These are phyloP conservation scores for Moesziomyces aphidis DNA, from an alignment of 1,284 basidiomycete species.

Conservation along the genomic window DNA sequence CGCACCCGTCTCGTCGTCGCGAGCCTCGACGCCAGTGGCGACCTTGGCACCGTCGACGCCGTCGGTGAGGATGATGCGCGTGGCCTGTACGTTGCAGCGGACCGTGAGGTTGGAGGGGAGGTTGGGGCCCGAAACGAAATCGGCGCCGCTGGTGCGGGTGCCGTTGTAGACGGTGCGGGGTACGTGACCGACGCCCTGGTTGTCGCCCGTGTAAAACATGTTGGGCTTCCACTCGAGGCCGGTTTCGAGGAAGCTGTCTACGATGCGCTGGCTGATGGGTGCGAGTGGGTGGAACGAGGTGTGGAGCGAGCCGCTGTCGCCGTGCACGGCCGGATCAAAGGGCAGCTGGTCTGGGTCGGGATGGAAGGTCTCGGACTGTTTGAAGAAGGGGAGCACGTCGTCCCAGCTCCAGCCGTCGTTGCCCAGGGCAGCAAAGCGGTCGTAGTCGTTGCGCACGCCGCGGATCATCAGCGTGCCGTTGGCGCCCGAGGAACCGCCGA, in stretches of 20 bases:
- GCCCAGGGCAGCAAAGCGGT: constrained; percentile 1
- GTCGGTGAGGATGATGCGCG: no score
- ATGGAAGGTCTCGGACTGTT: no score
- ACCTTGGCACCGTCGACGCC: neutral
- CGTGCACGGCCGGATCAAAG: constrained; percentile 11
- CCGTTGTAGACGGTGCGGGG: constrained; percentile 20
- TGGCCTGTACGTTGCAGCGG: no score
- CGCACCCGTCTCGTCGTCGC: constrained; percentile 10
- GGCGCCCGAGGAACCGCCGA: constrained; percentile 62
- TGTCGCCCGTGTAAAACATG: constrained; percentile 22
- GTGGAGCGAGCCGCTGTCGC: constrained; percentile 14
- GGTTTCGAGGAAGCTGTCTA: constrained; percentile 19
- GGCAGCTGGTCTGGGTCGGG: neutral
- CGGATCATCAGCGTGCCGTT: constrained; percentile 64
- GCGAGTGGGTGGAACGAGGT: constrained; percentile 11
- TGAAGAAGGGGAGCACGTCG: no score
- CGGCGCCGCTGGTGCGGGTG: constrained; percentile 27
- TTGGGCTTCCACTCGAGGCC: constrained; percentile 22
- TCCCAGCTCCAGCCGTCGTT: no score
- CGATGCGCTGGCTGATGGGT: constrained; percentile 20
- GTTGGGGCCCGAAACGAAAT: constrained; percentile 6
- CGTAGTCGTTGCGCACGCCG: constrained; percentile 10
- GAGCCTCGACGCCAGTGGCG: constrained; percentile 13
- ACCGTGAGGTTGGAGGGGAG: no score
- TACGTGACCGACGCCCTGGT: constrained; percentile 19